These are phyloP conservation scores for Mitragyna speciosa DNA, from an alignment of 257 asterid genomes.

Conservation along the genomic window DNA sequence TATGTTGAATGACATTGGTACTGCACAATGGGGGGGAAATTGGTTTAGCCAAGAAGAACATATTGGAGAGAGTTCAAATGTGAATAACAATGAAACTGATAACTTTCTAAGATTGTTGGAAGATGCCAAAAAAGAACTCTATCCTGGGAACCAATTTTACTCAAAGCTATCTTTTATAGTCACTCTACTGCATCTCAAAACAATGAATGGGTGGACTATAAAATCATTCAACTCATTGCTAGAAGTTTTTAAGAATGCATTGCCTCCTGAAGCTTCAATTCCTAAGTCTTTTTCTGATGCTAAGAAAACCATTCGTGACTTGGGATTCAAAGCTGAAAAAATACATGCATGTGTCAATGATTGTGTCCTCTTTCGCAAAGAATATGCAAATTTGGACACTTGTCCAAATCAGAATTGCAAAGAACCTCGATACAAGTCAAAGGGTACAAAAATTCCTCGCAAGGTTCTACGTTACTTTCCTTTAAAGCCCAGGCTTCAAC, in stretches of 20 bases:
- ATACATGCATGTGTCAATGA: constrained; percentile 11
- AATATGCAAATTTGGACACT: not conserved
- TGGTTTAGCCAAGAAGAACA: not conserved
- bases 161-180: not conserved
- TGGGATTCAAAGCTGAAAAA: constrained; percentile 9
- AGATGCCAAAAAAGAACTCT: not conserved
- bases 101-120: not conserved
- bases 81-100: not conserved
- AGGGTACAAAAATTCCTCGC: not conserved
- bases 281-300: constrained; percentile 14
- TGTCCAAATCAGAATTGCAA: not conserved
- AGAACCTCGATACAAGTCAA: not conserved
- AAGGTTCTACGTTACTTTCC: not conserved
- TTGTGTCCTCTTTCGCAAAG: not conserved
- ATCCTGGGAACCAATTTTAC: not conserved
- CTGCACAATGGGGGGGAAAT: not conserved
- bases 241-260: constrained; percentile 6
- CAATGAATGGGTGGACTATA: not conserved
- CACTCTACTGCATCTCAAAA: constrained; percentile 1
- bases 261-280: not conserved
- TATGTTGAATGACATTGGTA: not conserved
- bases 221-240: constrained; percentile 12
- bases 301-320: not conserved
- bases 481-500: not conserved
- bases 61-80: not conserved